Conservation (phyloP, 2,329 filamentous ascomycete species). For the Botrytis medusae region DNA sequence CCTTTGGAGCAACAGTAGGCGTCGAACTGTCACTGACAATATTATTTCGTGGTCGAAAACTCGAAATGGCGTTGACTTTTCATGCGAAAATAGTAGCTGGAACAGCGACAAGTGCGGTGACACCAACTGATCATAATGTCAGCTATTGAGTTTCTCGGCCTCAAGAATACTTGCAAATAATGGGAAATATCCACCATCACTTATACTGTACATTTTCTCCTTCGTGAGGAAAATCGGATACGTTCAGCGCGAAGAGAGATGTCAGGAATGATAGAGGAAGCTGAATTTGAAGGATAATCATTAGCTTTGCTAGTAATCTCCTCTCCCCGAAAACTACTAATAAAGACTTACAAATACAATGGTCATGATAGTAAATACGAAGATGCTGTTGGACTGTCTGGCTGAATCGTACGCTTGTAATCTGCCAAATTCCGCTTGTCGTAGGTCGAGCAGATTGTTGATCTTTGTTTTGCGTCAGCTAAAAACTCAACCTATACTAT, state of each 20-base stretch:
- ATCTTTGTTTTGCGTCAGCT: constrained; percentile 43
- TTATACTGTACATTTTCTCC: background rate
- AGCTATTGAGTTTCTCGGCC: background rate
- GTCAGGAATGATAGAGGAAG: constrained; percentile 1
- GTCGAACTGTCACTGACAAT: background rate
- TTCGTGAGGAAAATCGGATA: background rate
- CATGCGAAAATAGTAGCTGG: background rate
- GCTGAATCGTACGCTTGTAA: constrained; percentile 34
- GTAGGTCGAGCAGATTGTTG: constrained; percentile 58
- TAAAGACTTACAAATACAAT: constrained; percentile 33
- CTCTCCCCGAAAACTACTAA: background rate
- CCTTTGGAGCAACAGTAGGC: background rate
- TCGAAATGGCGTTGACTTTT: background rate
- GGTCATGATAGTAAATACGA: constrained; percentile 41
- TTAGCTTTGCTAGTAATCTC: background rate
- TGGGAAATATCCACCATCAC: background rate
- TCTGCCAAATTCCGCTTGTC: constrained; percentile 35
- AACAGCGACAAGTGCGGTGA: background rate
- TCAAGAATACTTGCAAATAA: background rate
- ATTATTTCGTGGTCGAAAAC: background rate
- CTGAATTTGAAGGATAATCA: background rate
- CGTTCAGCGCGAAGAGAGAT: background rate
- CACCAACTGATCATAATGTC: background rate
- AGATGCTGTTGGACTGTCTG: constrained; percentile 38
- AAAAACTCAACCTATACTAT: constrained; percentile 58